Conservation (phyloP, 2,329 filamentous ascomycete genomes). For the Talaromyces pinophilus region DNA sequence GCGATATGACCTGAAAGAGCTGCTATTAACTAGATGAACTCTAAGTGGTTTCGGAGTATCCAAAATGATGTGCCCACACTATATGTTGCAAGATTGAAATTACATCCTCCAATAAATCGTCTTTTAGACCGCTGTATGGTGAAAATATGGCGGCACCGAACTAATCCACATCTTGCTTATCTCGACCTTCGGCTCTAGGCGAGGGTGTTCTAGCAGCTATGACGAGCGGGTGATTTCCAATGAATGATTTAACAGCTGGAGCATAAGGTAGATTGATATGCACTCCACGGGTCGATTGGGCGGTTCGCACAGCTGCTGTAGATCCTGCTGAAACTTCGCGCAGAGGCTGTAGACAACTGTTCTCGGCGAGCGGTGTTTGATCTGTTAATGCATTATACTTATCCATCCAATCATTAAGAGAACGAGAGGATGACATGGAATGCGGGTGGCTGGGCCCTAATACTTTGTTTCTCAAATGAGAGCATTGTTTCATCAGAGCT, state of each 20-base stretch:
- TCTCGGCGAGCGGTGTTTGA: constrained; percentile 6
- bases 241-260: constrained; percentile 5
- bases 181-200: background rate
- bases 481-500: constrained; percentile 12
- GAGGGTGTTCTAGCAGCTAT: background rate
- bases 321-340: constrained; percentile 8
- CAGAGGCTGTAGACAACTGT: constrained; percentile 7
- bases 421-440: background rate
- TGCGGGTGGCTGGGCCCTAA: constrained; percentile 9
- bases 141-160: background rate
- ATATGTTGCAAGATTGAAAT: background rate
- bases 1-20: background rate
- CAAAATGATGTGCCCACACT: background rate
- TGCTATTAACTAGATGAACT: background rate
- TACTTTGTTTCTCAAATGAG: background rate
- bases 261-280: constrained; percentile 12
- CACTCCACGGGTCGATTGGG: constrained; percentile 2
- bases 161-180: background rate
- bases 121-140: background rate
- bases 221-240: background rate
- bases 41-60: background rate
- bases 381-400: background rate
- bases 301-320: constrained; percentile 14
- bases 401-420: background rate
- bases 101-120: background rate